phyloP scores from a whole-genome alignment of 2,329 filamentous ascomycete genomes.

The Epichloe bromicola region DNA sequence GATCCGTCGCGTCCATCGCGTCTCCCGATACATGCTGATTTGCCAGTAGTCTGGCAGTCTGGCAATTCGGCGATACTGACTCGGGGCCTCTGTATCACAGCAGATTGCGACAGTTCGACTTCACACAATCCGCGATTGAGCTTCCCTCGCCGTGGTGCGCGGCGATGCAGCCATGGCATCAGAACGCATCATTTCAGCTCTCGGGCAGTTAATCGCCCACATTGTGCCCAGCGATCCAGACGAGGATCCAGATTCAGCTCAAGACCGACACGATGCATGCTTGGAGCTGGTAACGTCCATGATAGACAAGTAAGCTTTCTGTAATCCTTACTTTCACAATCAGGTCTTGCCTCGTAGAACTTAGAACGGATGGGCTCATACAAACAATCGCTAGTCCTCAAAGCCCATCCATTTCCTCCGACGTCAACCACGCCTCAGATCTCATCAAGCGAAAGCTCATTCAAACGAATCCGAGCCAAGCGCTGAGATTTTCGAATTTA shows the following conservation, averaged over 20 bases:
- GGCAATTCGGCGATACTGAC: too few species aligned
- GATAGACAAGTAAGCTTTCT: conserved; percentile 32
- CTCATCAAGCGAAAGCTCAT: conserved; percentile 82
- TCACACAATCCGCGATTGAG: neutral
- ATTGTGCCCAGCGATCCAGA: conserved; percentile 53
- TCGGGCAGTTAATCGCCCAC: conserved; percentile 65
- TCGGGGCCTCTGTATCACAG: too few species aligned
- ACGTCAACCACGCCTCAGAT: conserved; percentile 85
- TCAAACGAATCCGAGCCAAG: conserved; percentile 63
- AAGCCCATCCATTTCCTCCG: conserved; percentile 46
- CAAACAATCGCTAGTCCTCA: conserved; percentile 23
- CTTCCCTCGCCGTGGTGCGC: conserved; percentile 11
- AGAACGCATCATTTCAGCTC: conserved; percentile 63
- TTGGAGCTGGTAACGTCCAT: conserved; percentile 38
- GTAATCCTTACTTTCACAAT: neutral
- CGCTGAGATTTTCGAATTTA: conserved; percentile 76
- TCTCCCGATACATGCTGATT: conserved; percentile 5
- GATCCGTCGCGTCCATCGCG: conserved; percentile 14
- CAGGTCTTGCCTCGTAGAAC: neutral
- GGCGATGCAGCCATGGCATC: conserved; percentile 43
- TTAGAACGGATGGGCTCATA: neutral
- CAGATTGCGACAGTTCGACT: too few species aligned
- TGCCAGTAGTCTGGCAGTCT: neutral
- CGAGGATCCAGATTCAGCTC: conserved; percentile 53
- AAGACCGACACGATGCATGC: conserved; percentile 54